phyloP scores from a whole-genome alignment of 176 grass and related monocot genomes.

The Triticum timopheevii region DNA sequence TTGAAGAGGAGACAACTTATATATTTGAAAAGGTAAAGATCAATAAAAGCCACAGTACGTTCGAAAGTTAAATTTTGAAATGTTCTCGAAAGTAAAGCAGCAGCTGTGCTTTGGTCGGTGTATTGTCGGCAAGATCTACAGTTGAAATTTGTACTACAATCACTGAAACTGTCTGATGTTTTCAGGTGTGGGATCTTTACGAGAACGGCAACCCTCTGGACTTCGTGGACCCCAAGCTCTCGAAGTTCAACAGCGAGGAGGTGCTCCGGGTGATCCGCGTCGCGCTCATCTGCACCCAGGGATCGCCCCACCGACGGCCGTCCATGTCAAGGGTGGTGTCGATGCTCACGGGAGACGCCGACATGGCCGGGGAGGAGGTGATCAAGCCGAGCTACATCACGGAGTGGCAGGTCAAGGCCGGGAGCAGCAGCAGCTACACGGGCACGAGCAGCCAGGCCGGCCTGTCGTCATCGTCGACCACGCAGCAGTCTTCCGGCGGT shows the following conservation, averaged over 20 bases:
- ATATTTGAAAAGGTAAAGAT: constrained; percentile 29
- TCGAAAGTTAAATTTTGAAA: too few species aligned
- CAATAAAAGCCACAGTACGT: neutral
- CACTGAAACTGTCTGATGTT: neutral
- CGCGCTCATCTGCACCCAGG: constrained; percentile 66
- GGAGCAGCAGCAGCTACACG: constrained; percentile 30
- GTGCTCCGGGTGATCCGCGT: constrained; percentile 42
- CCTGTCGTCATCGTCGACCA: constrained; percentile 1
- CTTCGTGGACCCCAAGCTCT: constrained; percentile 50
- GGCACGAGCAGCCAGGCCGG: constrained; percentile 25
- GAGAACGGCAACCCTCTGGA: constrained; percentile 43
- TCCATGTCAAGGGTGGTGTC: constrained; percentile 66
- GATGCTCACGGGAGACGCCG: constrained; percentile 51
- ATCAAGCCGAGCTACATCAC: constrained; percentile 66
- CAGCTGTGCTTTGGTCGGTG: neutral
- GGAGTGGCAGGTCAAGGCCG: constrained; percentile 55
- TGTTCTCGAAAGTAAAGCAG: too few species aligned
- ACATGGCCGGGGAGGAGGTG: constrained; percentile 27
- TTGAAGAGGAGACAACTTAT: constrained; percentile 37
- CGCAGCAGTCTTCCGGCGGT: constrained; percentile 16
- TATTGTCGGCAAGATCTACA: neutral
- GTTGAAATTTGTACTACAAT: neutral
- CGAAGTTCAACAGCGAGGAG: constrained; percentile 41
- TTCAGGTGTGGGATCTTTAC: constrained; percentile 62
- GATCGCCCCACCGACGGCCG: constrained; percentile 49